phyloP scores from a whole-genome alignment of 2,329 filamentous ascomycete species.

The Colletotrichum brevisporum region DNA sequence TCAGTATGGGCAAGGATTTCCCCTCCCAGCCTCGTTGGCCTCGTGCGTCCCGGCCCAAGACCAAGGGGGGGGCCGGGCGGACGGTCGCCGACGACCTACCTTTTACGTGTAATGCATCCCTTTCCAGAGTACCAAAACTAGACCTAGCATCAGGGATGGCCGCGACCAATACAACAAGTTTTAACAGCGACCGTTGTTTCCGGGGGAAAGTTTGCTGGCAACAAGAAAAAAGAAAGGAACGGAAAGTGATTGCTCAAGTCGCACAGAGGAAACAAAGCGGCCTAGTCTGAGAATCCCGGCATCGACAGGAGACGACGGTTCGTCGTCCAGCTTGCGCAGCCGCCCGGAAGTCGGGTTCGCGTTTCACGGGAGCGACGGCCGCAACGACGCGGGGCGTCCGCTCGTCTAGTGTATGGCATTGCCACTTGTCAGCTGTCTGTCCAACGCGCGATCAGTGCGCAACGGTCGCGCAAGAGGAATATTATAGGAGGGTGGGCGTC shows the following conservation, averaged over 20 bases:
- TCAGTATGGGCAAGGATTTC: constrained; percentile 27
- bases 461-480: neutral
- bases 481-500: constrained; percentile 26
- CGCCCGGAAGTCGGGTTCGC: constrained; percentile 10
- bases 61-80: neutral
- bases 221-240: neutral
- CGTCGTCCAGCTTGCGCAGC: neutral
- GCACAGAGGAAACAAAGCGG: neutral
- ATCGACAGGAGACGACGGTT: neutral
- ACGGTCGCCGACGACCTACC: constrained; percentile 4
- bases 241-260: constrained; percentile 27
- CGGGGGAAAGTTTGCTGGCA: constrained; percentile 4
- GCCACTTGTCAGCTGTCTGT: constrained; percentile 14
- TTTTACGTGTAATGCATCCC: constrained; percentile 24
- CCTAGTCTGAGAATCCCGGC: neutral
- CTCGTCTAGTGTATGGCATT: constrained; percentile 6
- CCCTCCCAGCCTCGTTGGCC: constrained; percentile 25
- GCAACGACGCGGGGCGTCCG: constrained; percentile 10
- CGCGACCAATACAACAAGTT: neutral
- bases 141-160: neutral
- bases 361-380: constrained; percentile 9
- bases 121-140: constrained; percentile 19
- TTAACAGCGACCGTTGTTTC: neutral
- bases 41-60: constrained; percentile 12
- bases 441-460: constrained; percentile 25